Evolutionary conservation across 495 filamentous ascomycete species (phyloP).

Genomic region (Penicillium parvum): DNA sequence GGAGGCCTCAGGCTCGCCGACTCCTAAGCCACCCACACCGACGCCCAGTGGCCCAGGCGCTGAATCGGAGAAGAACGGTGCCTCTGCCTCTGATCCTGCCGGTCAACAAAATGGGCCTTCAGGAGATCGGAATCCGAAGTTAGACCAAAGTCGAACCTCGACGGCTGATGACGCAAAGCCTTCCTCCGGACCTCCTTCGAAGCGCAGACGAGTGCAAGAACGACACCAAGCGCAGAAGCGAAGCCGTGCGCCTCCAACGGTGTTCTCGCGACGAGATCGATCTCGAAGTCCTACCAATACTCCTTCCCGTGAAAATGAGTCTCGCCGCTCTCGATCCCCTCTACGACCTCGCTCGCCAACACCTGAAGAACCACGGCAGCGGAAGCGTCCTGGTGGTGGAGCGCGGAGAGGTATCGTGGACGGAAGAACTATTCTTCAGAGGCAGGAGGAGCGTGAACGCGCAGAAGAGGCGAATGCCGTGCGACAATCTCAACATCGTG

Average conservation of each 20-base stretch:
- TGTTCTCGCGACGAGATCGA: slow-evolving; percentile 41
- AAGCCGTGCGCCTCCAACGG: slow-evolving; percentile 35
- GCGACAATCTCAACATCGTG: slow-evolving; percentile 42
- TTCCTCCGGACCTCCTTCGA: slow-evolving; percentile 26
- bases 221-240: slow-evolving; percentile 41
- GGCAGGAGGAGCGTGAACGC: slow-evolving; percentile 61
- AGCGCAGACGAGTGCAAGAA: slow-evolving; percentile 43
- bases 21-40: neutral
- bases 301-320: slow-evolving; percentile 19
- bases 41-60: neutral
- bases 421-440: slow-evolving; percentile 61
- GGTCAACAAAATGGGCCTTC: slow-evolving; percentile 18
- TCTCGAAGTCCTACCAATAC: slow-evolving; percentile 28
- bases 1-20: slow-evolving; percentile 7
- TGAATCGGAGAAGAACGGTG: slow-evolving; percentile 9
- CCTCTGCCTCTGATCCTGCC: slow-evolving; percentile 1
- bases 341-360: slow-evolving; percentile 36
- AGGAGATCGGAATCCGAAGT: slow-evolving; percentile 24
- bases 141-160: slow-evolving; percentile 18
- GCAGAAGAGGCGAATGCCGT: slow-evolving; percentile 51
- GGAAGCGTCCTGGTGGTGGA: slow-evolving; percentile 81
- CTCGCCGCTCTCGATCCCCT: slow-evolving; percentile 36
- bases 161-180: slow-evolving; percentile 15
- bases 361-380: slow-evolving; percentile 55
- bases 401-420: slow-evolving; percentile 75